Base-by-base conservation (phyloP, 108 stramenopile genomes). In the Poteriospumella lacustris region DNA sequence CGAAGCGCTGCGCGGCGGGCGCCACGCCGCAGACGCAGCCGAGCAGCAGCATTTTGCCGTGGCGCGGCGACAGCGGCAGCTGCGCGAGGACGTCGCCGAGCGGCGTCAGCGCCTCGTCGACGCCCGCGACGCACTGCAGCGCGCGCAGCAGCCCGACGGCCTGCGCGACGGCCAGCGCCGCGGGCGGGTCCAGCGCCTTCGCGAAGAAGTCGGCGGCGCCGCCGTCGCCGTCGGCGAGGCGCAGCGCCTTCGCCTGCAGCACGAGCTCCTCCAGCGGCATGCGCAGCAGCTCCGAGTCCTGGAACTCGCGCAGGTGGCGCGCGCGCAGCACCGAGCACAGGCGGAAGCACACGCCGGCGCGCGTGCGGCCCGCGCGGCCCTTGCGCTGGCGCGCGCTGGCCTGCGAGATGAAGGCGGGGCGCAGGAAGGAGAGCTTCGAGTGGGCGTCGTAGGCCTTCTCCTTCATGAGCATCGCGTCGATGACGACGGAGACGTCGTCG, bases 401-500 rank as follows among this genome's bases (percentile, higher is more conserved):
- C 76, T 83, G 83, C 5, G 59, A 76, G 0, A 39, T 59, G 1
- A 31, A 73, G 31, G 12, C 5, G 3, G 24, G 3, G 26, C 42
- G 38, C 47, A 73, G 42, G 36, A 42, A 56, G 15, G 70, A 82
- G 9, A 73, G 19, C 36, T 73, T 44, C 12, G 68, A 41, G 42
- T 81, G 80, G 0, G 58, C 26, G n/a, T 76, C 60, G 77, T 92
- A 97, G 39, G 77, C 80, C 76, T 91, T 95, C 79, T 95, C 94
- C 85, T 97, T 97, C n/a, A 89, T 87, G 59, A 87, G 73, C 26
- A 96, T 95, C 26, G 92, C 81, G 79, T 96, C 95, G 42, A 96
- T 93, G 58, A 99, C 99, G 79, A 93, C 91, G 75, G 94, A 93
- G 9, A 95, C 89, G 59, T 94, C 94, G 15, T 96, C 94, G 12